Evolutionary conservation across 805 yeast species (phyloP).

Genomic region (Grigorovia humatica): DNA sequence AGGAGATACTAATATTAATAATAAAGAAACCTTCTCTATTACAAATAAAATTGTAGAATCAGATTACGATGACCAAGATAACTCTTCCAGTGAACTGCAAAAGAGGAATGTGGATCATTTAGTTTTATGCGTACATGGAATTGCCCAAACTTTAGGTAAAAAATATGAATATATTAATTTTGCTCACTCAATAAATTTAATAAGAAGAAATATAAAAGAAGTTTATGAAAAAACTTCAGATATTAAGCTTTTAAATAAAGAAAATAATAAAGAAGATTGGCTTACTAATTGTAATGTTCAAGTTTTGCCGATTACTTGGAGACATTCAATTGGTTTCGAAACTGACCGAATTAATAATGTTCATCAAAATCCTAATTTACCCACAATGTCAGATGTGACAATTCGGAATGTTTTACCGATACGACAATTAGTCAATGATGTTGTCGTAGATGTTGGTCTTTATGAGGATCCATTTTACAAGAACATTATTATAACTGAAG

Average conservation of each 20-base stretch:
- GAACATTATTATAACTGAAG: constrained; percentile 50
- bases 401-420: constrained; percentile 69
- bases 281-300: constrained; percentile 53
- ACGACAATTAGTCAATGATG: constrained; percentile 75
- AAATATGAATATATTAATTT: constrained; percentile 76
- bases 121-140: constrained; percentile 87
- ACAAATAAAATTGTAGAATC: constrained; percentile 27
- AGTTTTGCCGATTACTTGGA: constrained; percentile 86
- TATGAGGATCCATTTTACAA: constrained; percentile 66
- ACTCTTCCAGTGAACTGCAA: constrained; percentile 21
- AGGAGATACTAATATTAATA: background rate
- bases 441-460: constrained; percentile 70
- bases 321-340: constrained; percentile 61
- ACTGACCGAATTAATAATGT: constrained; percentile 35
- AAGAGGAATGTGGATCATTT: constrained; percentile 41
- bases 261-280: constrained; percentile 34
- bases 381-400: constrained; percentile 61
- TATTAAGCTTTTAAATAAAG: constrained; percentile 35
- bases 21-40: background rate
- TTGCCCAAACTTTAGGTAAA: constrained; percentile 80
- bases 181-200: constrained; percentile 66
- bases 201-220: constrained; percentile 48
- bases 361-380: constrained; percentile 35
- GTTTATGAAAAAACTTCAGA: constrained; percentile 35
- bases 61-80: constrained; percentile 37